Percentiles rank a stretch among this genome's conserved stretches.
These are phyloP conservation scores for Triangularia setosa DNA, from an alignment of 2,329 filamentous ascomycete genomes.

Conservation along the genomic window DNA sequence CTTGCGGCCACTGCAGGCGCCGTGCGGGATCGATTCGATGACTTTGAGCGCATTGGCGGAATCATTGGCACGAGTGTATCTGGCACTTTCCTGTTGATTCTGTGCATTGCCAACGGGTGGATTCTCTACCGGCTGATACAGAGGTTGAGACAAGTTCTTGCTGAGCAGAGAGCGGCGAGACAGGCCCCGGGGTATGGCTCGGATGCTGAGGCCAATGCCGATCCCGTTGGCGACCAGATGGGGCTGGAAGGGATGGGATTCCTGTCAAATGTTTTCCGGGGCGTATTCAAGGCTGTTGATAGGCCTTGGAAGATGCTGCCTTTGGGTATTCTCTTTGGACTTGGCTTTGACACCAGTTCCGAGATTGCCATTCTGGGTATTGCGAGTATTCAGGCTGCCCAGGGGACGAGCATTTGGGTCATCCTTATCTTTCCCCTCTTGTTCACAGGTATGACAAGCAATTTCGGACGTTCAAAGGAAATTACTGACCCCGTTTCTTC, in stretches of 20 bases:
- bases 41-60: slow-evolving; percentile 74
- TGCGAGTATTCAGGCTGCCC: slow-evolving; percentile 77
- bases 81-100: slow-evolving; percentile 73
- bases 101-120: slow-evolving; percentile 81
- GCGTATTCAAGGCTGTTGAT: slow-evolving; percentile 70
- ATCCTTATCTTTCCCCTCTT: slow-evolving; percentile 88
- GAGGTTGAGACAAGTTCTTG: slow-evolving; percentile 61
- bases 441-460: slow-evolving; percentile 65
- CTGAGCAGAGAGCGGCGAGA: slow-evolving; percentile 30
- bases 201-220: slow-evolving; percentile 25
- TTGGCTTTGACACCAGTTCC: slow-evolving; percentile 93
- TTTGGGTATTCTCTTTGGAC: slow-evolving; percentile 79
- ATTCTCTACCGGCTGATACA: slow-evolving; percentile 75
- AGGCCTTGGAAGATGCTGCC: slow-evolving; percentile 95
- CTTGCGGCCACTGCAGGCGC: slow-evolving; percentile 88
- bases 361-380: slow-evolving; percentile 92
- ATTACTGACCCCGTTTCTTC: too few relatives aligned
- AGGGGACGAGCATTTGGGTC: slow-evolving; percentile 87
- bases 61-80: slow-evolving; percentile 88
- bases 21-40: slow-evolving; percentile 73
- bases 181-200: slow-evolving; percentile 28
- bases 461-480: not conserved
- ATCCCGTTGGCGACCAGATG: slow-evolving; percentile 47
- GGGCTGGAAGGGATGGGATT: slow-evolving; percentile 75
- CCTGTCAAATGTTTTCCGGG: slow-evolving; percentile 66